A percentile compares a stretch with the other conserved stretches of the same genome.
phyloP scores from a whole-genome alignment of 1,284 basidiomycete genomes.

The Irpex lacteus region DNA sequence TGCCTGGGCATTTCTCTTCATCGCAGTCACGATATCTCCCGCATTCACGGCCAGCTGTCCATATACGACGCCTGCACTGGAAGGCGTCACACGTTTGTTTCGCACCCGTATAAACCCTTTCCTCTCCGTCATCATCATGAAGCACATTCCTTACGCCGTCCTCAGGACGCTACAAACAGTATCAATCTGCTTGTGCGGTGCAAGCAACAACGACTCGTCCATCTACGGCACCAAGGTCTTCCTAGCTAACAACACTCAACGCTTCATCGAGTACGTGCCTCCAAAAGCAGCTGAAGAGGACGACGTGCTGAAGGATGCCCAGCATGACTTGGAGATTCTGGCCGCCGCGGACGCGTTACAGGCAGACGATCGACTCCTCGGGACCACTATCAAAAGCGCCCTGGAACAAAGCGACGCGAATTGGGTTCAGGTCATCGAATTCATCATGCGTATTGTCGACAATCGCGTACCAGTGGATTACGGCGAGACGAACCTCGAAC shows the following conservation, averaged over 20 bases:
- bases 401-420: neutral
- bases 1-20: neutral
- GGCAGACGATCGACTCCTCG: neutral
- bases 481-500: no score
- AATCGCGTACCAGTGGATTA: no score
- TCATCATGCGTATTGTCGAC: neutral
- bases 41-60: constrained; percentile 3
- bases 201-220: no score
- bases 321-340: neutral
- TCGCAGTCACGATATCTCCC: neutral
- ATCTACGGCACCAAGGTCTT: neutral
- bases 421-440: neutral
- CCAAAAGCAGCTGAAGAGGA: neutral
- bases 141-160: neutral
- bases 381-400: neutral
- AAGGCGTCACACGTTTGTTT: neutral
- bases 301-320: neutral
- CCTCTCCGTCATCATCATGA: neutral
- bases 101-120: neutral
- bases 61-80: constrained; percentile 1
- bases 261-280: no score
- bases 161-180: neutral
- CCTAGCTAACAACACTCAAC: no score
- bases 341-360: neutral
- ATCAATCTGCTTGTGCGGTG: neutral